Percentiles rank a stretch among this genome's conserved stretches.
These are phyloP conservation scores for Metschnikowia hibisci DNA, from an alignment of 805 yeast genomes.

Conservation along the genomic window DNA sequence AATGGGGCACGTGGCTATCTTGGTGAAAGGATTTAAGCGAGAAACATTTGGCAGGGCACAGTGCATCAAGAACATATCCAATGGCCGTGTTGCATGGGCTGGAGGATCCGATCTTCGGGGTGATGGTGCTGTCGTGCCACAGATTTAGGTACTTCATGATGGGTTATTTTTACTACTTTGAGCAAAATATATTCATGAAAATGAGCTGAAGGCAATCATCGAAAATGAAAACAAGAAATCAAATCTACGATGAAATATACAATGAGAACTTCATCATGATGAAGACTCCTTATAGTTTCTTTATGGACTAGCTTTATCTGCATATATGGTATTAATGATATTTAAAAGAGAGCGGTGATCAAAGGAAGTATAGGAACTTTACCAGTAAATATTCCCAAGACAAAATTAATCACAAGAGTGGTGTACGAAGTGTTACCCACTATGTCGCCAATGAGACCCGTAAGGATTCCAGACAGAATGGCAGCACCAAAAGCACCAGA, in stretches of 20 bases:
- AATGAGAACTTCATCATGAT: no score
- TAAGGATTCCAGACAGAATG: slow-evolving; percentile 13
- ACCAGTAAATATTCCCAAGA: slow-evolving; percentile 13
- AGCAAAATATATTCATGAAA: no score
- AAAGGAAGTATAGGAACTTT: slow-evolving; percentile 11
- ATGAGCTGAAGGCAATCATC: no score
- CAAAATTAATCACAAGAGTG: slow-evolving; percentile 12
- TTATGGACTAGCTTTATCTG: no score
- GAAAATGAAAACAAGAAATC: no score
- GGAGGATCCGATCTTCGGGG: slow-evolving; percentile 82
- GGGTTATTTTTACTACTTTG: no score
- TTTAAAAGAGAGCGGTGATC: slow-evolving; percentile 8
- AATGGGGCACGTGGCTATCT: slow-evolving; percentile 56
- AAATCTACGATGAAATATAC: no score
- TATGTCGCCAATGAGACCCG: slow-evolving; percentile 11
- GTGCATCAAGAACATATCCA: slow-evolving; percentile 51
- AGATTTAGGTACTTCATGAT: slow-evolving; percentile 25
- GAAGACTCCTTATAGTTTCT: no score
- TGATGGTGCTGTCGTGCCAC: slow-evolving; percentile 75
- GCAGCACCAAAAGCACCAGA: slow-evolving; percentile 12
- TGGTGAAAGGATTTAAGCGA: slow-evolving; percentile 41
- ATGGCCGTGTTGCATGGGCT: slow-evolving; percentile 47
- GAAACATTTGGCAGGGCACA: slow-evolving; percentile 67
- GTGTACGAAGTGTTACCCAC: slow-evolving; percentile 13
- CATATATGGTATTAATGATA: not conserved